Evolutionary conservation across 2,329 filamentous ascomycete genomes (phyloP), one percentile per base, ranked within the genome.

Genomic region (Colletotrichum tanaceti): DNA sequence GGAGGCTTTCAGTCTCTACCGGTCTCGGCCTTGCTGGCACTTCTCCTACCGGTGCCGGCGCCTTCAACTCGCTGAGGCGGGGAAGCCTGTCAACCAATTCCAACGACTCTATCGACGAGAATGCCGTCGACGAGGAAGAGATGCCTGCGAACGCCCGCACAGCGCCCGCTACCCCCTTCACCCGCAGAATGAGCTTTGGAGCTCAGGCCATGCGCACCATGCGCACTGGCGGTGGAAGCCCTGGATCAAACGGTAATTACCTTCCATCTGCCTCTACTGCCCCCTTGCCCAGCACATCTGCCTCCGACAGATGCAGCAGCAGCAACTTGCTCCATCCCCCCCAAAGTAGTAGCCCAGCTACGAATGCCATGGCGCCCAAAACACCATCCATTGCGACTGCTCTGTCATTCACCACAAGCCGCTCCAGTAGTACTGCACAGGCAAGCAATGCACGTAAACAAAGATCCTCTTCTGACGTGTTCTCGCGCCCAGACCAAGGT

Each of bases 161-260:
- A 73, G 85, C 86, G 18, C 90, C 93, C 41, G 86, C 84, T 61
- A 92, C 91, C 14, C 93, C 94, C 41, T 95, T 94, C 77, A 88
- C 88, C 68, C 91, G 94, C 73, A 91, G 94, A 68, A 90, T 97
- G 84, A 98, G 94, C 81, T 97, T 97, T 76, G 94, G 95, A 70
- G 91, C 91, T 70, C 89, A 93, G 78, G 92, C 92, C 72, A 84
- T 94, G 79, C 87, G 89, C 74, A 90, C 90, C 79, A 87, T 92
- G 74, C 90, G 90, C 70, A 80, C 83, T 62, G 81, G 81, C 43
- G 84, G 85, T 75, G 84, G 83, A 75, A 91, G 89, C 77, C 85
- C 89, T 77, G 88, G 87, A 76, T 79, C 81, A 76, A 88, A 87
- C 82, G 89, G 88, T 89, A 89, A 86, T 85, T 83, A 73, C 5